These are phyloP conservation scores for Helotiales sp. DNA, from an alignment of 2,329 filamentous ascomycete genomes.

Conservation along the genomic window DNA sequence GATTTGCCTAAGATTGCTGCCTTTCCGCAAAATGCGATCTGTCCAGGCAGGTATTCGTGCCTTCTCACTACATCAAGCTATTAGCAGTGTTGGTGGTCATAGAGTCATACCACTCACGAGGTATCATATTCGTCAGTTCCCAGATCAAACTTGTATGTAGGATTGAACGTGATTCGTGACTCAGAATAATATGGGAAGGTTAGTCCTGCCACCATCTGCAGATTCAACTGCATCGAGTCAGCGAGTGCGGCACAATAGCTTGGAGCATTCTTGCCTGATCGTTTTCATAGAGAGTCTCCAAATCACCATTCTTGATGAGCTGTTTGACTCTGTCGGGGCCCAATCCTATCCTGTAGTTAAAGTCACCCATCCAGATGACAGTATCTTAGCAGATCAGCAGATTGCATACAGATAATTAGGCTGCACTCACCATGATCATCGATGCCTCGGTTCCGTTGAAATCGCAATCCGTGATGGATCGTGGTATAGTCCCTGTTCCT, in stretches of 20 bases:
- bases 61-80: conserved; percentile 66
- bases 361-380: conserved; percentile 94
- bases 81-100: neutral
- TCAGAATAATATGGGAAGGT: conserved; percentile 93
- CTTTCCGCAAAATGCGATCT: conserved; percentile 87
- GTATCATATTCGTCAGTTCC: conserved; percentile 89
- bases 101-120: conserved; percentile 56
- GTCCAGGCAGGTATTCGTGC: conserved; percentile 96
- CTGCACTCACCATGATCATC: conserved; percentile 72
- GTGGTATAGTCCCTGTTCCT: conserved; percentile 82
- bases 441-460: conserved; percentile 87
- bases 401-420: neutral
- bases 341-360: conserved; percentile 95
- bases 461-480: conserved; percentile 74
- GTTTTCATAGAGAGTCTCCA: conserved; percentile 83
- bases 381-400: conserved; percentile 49
- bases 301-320: conserved; percentile 69
- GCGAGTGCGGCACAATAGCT: neutral
- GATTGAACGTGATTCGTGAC: conserved; percentile 80
- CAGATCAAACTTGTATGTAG: conserved; percentile 95
- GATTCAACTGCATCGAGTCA: conserved; percentile 62
- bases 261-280: conserved; percentile 66
- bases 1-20: conserved; percentile 76
- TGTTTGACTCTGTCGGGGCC: conserved; percentile 74
- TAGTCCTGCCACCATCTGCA: conserved; percentile 92